A percentile compares a stretch with the other conserved stretches of the same genome.
Evolutionary conservation across 441 rosid species (phyloP).

Genomic region (Daphne laureola): DNA sequence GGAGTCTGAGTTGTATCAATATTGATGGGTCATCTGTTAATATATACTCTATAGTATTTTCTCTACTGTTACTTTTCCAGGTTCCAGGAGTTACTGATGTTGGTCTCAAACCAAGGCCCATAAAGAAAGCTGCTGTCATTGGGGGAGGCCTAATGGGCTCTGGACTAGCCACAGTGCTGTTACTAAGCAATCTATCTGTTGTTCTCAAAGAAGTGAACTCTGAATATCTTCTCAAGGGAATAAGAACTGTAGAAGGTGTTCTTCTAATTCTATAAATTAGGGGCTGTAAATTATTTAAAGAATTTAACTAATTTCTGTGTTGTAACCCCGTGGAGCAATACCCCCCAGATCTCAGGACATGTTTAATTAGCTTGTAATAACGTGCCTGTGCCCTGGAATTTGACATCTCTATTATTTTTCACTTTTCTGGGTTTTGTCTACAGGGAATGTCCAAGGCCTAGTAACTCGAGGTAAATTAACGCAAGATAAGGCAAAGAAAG

Average conservation of each 20-base stretch:
- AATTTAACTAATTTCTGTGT: no score
- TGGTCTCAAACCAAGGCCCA: constrained; percentile 73
- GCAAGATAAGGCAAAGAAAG: constrained; percentile 63
- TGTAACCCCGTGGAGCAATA: no score
- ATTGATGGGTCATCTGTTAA: no score
- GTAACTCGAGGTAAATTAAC: constrained; percentile 66
- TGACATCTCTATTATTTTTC: constrained; percentile 5
- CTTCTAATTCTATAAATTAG: constrained; percentile 4
- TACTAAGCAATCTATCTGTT: constrained; percentile 56
- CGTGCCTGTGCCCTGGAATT: neutral
- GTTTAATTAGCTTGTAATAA: no score
- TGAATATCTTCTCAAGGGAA: constrained; percentile 76
- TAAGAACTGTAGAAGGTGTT: constrained; percentile 70
- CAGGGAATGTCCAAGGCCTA: constrained; percentile 73
- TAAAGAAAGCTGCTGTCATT: constrained; percentile 84
- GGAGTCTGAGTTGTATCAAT: no score
- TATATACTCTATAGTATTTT: constrained; percentile 11
- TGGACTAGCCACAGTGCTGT: constrained; percentile 84
- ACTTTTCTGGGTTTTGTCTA: constrained; percentile 7
- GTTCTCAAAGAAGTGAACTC: constrained; percentile 84
- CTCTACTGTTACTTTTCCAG: constrained; percentile 33
- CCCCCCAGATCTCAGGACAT: no score
- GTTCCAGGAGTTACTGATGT: constrained; percentile 79
- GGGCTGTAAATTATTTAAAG: no score
- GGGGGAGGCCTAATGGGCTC: constrained; percentile 99